These are phyloP conservation scores for Grifola frondosa DNA, from an alignment of 1,284 basidiomycete species.

Conservation along the genomic window DNA sequence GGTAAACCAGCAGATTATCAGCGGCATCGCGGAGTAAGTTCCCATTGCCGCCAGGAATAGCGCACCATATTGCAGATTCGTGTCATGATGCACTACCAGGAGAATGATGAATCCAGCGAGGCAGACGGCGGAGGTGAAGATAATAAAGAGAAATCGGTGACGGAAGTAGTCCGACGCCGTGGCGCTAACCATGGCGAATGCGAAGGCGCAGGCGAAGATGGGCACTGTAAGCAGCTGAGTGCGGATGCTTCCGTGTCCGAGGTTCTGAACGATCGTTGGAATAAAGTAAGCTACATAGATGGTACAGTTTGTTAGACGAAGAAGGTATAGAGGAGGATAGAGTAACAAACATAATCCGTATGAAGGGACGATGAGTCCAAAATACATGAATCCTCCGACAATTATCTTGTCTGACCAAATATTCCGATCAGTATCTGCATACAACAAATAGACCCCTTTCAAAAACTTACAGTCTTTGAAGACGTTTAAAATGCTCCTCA, in stretches of 20 bases:
- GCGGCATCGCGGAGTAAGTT: slow-evolving; percentile 20
- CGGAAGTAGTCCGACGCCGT: slow-evolving; percentile 11
- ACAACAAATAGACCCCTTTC: neutral
- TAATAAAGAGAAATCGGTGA: slow-evolving; percentile 16
- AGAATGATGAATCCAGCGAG: slow-evolving; percentile 19
- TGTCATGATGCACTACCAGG: slow-evolving; percentile 12
- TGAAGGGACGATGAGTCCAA: slow-evolving; percentile 22
- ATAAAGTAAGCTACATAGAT: slow-evolving; percentile 18
- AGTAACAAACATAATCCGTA: slow-evolving; percentile 15
- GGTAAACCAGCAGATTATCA: slow-evolving; percentile 25
- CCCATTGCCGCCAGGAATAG: slow-evolving; percentile 23
- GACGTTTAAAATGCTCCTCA: slow-evolving; percentile 4
- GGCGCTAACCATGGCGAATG: slow-evolving; percentile 19
- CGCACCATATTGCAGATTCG: slow-evolving; percentile 20
- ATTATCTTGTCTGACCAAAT: slow-evolving; percentile 16
- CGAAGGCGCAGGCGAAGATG: slow-evolving; percentile 34
- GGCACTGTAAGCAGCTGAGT: slow-evolving; percentile 51
- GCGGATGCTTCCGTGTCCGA: slow-evolving; percentile 39
- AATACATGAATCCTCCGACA: slow-evolving; percentile 21
- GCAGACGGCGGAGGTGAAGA: slow-evolving; percentile 7
- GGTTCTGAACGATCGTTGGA: slow-evolving; percentile 29
- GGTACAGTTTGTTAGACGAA: too few species aligned
- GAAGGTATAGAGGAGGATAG: too few species aligned
- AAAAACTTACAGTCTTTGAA: slow-evolving; percentile 19
- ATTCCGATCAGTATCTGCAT: neutral